Percentiles rank a stretch among this genome's conserved stretches.
Conservation (phyloP, 345 rosid species). For the Fremontodendron californicum region DNA sequence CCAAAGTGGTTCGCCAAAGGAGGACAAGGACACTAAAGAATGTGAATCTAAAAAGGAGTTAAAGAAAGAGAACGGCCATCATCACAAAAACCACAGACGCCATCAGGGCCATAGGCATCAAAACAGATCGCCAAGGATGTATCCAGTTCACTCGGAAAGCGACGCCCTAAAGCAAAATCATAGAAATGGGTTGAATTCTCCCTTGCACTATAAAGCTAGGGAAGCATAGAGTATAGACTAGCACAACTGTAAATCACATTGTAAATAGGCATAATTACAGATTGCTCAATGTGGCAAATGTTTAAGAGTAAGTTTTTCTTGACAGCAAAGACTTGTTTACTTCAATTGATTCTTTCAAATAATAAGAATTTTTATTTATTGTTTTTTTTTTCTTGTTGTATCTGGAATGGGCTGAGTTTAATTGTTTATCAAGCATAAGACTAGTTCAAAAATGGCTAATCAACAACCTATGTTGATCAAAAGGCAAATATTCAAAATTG, state of each 20-base stretch:
- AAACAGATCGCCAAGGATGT: slow-evolving; percentile 29
- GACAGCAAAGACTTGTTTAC: background rate
- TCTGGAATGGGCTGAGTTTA: background rate
- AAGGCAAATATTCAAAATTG: background rate
- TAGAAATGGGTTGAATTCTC: slow-evolving; percentile 36
- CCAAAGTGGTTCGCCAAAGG: slow-evolving; percentile 24
- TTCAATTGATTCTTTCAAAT: slow-evolving; percentile 21
- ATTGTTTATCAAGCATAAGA: slow-evolving; percentile 3
- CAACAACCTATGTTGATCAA: background rate
- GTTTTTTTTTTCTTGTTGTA: background rate
- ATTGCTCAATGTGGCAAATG: background rate
- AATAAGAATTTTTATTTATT: background rate
- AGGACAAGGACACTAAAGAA: slow-evolving; percentile 23
- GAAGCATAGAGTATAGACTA: background rate
- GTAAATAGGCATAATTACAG: background rate
- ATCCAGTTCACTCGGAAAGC: slow-evolving; percentile 24
- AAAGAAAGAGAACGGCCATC: slow-evolving; percentile 37
- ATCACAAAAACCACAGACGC: background rate
- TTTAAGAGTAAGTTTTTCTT: slow-evolving; percentile 1
- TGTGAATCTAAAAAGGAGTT: slow-evolving; percentile 25
- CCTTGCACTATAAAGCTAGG: slow-evolving; percentile 20
- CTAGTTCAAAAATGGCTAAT: slow-evolving; percentile 5
- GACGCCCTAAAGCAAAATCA: slow-evolving; percentile 16
- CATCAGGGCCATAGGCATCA: slow-evolving; percentile 20
- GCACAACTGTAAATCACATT: background rate